Evolutionary conservation across 345 rosid species (phyloP), one percentile per base, ranked within the genome.

Genomic region (Lepidium sativum): DNA sequence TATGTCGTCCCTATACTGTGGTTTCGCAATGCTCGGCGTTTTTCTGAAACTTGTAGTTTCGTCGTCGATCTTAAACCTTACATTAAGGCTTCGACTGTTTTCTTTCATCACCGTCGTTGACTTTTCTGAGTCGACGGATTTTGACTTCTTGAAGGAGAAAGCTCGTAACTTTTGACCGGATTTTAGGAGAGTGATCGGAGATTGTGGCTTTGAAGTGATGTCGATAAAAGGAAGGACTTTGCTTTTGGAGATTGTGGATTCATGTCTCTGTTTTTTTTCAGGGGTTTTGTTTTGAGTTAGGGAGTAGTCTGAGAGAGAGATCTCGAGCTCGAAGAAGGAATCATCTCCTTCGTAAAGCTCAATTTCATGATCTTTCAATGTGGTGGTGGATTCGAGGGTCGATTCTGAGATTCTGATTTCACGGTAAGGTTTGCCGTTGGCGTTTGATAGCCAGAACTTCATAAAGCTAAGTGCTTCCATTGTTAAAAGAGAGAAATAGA

Each of bases 271-370:
- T 54, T 68, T 78, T 14, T 60, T 65, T 29, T 73, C 44, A 10
- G 40, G 1, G 38, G 47, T 50, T 57, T 65, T 63, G 34, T 54
- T 60, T 34, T 55, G 45, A 9, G 33, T 67, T 32, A 37, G 44
- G 70, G 78, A 76, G 64, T 50, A 54, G 40, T 74, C 81, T 40
- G 83, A 77, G 16, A 81, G 80, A 73, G 92, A 69, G 50, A 92
- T 84, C 78, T 92, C 87, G 63, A 92, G 67, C 60, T 92, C 98
- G 69, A 89, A 83, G 80, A 87, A 89, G 0, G 97, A 89, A 60
- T 92, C 98, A 2, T 92, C 98, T 44, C 76, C 98, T 54, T 87
- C 92, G 0, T 69, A 82, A 41, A 73, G 51, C 2, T 84, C 84
- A n/a, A 40, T 34, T 12, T 78, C 78, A 6, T 72, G 35, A 51